Conservation (phyloP, 305 asterid genomes). For the Rubia occidens region DNA sequence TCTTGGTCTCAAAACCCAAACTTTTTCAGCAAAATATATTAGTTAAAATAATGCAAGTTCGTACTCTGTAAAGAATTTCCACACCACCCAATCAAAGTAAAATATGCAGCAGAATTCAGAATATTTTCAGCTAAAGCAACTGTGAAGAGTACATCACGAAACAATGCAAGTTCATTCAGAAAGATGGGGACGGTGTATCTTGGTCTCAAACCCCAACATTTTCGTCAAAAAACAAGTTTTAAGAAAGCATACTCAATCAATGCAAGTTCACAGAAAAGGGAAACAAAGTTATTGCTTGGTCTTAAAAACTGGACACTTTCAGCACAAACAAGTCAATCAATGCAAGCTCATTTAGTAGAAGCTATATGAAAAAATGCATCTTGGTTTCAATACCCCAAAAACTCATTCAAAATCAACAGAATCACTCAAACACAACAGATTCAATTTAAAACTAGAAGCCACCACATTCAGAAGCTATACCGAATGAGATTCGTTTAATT, state of each 20-base stretch:
- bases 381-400: background rate
- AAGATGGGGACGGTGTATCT: too few relatives aligned
- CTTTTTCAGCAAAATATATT: background rate
- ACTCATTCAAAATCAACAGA: background rate
- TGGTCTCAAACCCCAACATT: too few relatives aligned
- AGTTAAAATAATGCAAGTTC: background rate
- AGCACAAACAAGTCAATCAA: background rate
- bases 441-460: too few relatives aligned
- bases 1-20: background rate
- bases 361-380: background rate
- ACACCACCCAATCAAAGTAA: too few relatives aligned
- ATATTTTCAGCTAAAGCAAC: too few relatives aligned
- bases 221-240: too few relatives aligned
- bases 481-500: conserved; percentile 74
- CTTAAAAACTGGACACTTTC: background rate
- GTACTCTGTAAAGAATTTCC: background rate
- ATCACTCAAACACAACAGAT: too few relatives aligned
- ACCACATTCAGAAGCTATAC: conserved; percentile 25
- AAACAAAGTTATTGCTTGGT: background rate
- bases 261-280: too few relatives aligned
- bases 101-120: too few relatives aligned
- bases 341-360: background rate
- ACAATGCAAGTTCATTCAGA: too few relatives aligned
- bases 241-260: too few relatives aligned
- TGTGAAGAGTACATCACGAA: too few relatives aligned